Base-by-base conservation (phyloP, 345 rosid genomes). In the Boechera retrofracta region DNA sequence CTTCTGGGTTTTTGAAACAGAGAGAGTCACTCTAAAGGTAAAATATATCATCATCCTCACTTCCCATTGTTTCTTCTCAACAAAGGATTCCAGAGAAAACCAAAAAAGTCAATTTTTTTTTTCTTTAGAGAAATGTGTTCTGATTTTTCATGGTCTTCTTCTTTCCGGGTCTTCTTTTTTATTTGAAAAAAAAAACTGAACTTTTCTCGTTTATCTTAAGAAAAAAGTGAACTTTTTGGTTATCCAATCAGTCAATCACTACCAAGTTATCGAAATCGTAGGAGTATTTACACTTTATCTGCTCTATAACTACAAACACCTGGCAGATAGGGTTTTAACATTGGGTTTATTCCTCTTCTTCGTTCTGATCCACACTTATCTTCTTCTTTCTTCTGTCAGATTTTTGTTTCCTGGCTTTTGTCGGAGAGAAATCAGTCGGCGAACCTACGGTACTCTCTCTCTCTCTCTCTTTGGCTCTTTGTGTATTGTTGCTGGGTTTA, bases 381-480 rank as follows among this genome's bases (percentile, higher is more conserved):
- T 57, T 58, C 58, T 60, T 47, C 32, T 18, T 51, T 7, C 55
- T 18, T 18, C 24, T 16, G 10, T 16, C 61, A 61, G 76, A n/a
- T 61, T 72, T 44, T 26, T 61, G 47, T 9, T 29, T 12, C 5
- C 36, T 49, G 28, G 54, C 28, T 16, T 49, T 49, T 49, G 10
- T 48, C 9, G 4, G 53, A 48, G 61, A 6, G 18, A 10, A 36
- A 21, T 16, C 60, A 61, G 5, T 70, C 54, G 18, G 21, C 64
- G 56, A 71, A 62, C 6, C 8, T 26, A 72, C 16, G 76, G 76
- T 61, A 72, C 67, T 38, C 76, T 48, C 57, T 58, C 49, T 31
- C 0, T 41, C 65, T 58, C 65, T 71, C 44, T 10, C 44, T 41
- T 3, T 39, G 5, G 11, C 31, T 31, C n/a, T 54, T 6, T 31